These are phyloP conservation scores for Hypoxylon rubiginosum DNA, from an alignment of 2,329 filamentous ascomycete genomes.

Conservation along the genomic window DNA sequence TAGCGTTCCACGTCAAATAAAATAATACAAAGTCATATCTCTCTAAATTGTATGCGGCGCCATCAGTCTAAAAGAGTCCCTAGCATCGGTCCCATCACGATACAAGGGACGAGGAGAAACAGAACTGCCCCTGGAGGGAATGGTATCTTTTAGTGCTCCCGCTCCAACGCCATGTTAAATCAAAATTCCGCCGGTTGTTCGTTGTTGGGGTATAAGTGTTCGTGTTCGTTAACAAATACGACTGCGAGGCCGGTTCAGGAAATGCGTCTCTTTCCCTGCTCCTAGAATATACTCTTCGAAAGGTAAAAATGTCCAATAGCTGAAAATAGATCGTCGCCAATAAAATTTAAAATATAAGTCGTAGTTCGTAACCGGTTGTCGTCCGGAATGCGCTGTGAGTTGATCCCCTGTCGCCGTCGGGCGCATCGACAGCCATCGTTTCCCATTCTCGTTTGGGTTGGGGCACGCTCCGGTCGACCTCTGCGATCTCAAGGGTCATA, in stretches of 20 bases:
- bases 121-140: conserved; percentile 43
- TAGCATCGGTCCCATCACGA: conserved; percentile 34
- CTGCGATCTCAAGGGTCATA: conserved; percentile 79
- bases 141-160: conserved; percentile 50
- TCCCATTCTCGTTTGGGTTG: conserved; percentile 71
- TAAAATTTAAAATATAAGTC: conserved; percentile 60
- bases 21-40: conserved; percentile 38
- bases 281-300: conserved; percentile 40
- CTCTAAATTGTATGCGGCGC: conserved; percentile 41
- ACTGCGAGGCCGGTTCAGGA: conserved; percentile 20
- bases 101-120: conserved; percentile 40
- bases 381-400: conserved; percentile 50
- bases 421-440: conserved; percentile 70
- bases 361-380: conserved; percentile 59
- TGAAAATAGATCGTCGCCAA: conserved; percentile 30
- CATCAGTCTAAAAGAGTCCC: conserved; percentile 40
- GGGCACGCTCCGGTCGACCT: conserved; percentile 54
- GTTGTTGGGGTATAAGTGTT: conserved; percentile 37
- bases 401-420: conserved; percentile 54
- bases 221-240: conserved; percentile 44
- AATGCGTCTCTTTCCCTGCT: conserved; percentile 12
- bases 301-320: conserved; percentile 27
- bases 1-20: conserved; percentile 27
- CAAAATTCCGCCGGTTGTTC: conserved; percentile 42
- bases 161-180: conserved; percentile 47